A percentile compares a stretch with the other conserved stretches of the same genome.
phyloP scores from a whole-genome alignment of 2,329 filamentous ascomycete genomes.

The Leptographium radiaticola region DNA sequence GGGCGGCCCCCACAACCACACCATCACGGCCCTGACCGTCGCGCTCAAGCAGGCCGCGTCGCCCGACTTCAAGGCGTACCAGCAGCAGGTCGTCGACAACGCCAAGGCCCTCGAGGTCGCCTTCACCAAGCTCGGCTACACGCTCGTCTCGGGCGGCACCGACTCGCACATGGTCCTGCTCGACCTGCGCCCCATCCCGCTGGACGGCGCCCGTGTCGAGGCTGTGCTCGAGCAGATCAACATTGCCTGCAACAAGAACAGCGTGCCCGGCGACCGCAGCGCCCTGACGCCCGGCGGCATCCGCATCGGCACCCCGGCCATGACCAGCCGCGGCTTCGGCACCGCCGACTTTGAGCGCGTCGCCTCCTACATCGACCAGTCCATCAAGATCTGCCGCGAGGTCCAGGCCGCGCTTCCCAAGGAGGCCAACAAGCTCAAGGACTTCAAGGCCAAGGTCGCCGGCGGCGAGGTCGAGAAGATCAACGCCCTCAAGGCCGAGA shows the following conservation, averaged over 20 bases:
- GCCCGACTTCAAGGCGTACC: slow-evolving; percentile 87
- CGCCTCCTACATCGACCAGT: slow-evolving; percentile 74
- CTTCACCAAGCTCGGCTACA: slow-evolving; percentile 81
- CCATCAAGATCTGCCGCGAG: slow-evolving; percentile 82
- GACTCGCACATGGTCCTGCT: slow-evolving; percentile 97
- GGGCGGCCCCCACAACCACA: slow-evolving; percentile 98
- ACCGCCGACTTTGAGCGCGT: slow-evolving; percentile 87
- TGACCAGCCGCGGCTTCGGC: slow-evolving; percentile 92
- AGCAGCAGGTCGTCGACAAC: slow-evolving; percentile 83
- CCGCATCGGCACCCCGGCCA: slow-evolving; percentile 91
- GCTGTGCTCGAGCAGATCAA: slow-evolving; percentile 94
- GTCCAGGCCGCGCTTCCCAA: slow-evolving; percentile 78
- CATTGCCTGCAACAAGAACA: slow-evolving; percentile 99
- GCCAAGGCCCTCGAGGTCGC: slow-evolving; percentile 80
- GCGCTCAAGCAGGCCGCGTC: slow-evolving; percentile 87
- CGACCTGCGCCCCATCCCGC: slow-evolving; percentile 73
- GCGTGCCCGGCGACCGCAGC: slow-evolving; percentile 93
- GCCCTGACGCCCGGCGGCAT: slow-evolving; percentile 89
- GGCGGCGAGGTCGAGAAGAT: slow-evolving; percentile 69
- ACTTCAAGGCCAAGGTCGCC: slow-evolving; percentile 91
- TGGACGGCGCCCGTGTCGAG: slow-evolving; percentile 93
- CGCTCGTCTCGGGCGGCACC: slow-evolving; percentile 86
- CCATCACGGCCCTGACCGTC: slow-evolving; percentile 91
- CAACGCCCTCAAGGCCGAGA: slow-evolving; percentile 76
- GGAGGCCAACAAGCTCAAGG: slow-evolving; percentile 98